Evolutionary conservation across 805 yeast species (phyloP).

Genomic region (Sugiyamaella americana): DNA sequence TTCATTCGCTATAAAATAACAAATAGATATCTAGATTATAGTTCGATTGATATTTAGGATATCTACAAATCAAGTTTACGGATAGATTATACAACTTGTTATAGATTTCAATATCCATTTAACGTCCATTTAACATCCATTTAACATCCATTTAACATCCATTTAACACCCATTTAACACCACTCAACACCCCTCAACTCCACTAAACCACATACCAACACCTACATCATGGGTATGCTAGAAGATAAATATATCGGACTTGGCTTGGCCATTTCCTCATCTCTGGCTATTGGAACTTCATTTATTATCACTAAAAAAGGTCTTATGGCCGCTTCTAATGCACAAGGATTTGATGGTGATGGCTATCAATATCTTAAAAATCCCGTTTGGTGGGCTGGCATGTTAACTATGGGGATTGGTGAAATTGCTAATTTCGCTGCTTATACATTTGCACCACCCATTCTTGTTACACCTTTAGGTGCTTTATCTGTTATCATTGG

Average conservation of each 20-base stretch:
- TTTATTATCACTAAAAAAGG: constrained; percentile 88
- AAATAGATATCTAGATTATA: too few relatives aligned
- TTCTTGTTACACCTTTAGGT: constrained; percentile 85
- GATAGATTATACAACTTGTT: too few relatives aligned
- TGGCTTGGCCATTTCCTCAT: constrained; percentile 79
- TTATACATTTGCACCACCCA: constrained; percentile 91
- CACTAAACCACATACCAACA: too few relatives aligned
- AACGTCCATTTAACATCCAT: too few relatives aligned
- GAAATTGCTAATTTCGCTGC: constrained; percentile 93
- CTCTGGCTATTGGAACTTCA: constrained; percentile 84
- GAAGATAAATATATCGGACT: constrained; percentile 88
- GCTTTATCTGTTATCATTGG: constrained; percentile 88
- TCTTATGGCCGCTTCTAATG: constrained; percentile 58
- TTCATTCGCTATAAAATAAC: too few relatives aligned
- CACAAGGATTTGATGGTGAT: constrained; percentile 60
- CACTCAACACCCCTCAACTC: too few relatives aligned
- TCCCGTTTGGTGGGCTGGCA: constrained; percentile 95
- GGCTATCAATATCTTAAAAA: constrained; percentile 74
- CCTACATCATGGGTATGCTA: constrained; percentile 33
- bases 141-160: too few relatives aligned
- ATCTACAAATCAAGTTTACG: too few relatives aligned
- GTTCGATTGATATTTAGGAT: too few relatives aligned
- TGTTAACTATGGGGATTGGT: constrained; percentile 81
- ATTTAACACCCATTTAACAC: too few relatives aligned
- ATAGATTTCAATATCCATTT: too few relatives aligned